phyloP scores from a whole-genome alignment of 106 monocot genomes.

The Vanilla planifolia region DNA sequence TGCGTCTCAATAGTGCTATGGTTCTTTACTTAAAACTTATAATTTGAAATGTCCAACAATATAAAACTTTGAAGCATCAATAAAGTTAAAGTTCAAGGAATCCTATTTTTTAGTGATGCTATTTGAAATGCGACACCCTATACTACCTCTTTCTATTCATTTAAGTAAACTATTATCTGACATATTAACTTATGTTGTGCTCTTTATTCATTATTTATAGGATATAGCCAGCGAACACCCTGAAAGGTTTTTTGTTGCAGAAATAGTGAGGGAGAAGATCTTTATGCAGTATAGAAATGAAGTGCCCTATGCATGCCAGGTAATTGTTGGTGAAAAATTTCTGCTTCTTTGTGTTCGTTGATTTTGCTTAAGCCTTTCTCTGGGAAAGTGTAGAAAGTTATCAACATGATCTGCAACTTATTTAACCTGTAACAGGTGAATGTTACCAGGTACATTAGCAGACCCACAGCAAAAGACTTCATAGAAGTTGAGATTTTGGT shows the following conservation, averaged over 20 bases:
- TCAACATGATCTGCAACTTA: no score
- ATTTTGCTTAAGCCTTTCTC: no score
- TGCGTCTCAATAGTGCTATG: no score
- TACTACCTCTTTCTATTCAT: background rate
- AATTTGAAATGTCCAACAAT: no score
- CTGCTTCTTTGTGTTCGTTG: background rate
- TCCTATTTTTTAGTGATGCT: background rate
- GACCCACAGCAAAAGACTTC: conserved; percentile 86
- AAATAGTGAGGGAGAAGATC: conserved; percentile 98
- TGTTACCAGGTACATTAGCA: conserved; percentile 72
- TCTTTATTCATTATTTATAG: conserved; percentile 29
- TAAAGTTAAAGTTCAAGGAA: no score
- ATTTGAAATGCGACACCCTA: background rate
- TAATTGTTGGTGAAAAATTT: conserved; percentile 11
- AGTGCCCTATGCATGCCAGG: conserved; percentile 98
- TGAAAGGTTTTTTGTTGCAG: conserved; percentile 94
- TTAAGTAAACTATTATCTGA: no score
- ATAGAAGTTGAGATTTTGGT: conserved; percentile 92
- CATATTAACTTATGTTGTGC: conserved; percentile 4
- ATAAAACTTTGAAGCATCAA: no score
- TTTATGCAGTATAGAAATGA: conserved; percentile 92
- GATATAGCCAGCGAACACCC: conserved; percentile 95
- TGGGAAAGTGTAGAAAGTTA: no score
- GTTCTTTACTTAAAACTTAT: no score
- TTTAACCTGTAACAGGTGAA: conserved; percentile 59